Evolutionary conservation across 805 yeast genomes (phyloP), one percentile per base, ranked within the genome.

Genomic region (Starmerella stigmatis): DNA sequence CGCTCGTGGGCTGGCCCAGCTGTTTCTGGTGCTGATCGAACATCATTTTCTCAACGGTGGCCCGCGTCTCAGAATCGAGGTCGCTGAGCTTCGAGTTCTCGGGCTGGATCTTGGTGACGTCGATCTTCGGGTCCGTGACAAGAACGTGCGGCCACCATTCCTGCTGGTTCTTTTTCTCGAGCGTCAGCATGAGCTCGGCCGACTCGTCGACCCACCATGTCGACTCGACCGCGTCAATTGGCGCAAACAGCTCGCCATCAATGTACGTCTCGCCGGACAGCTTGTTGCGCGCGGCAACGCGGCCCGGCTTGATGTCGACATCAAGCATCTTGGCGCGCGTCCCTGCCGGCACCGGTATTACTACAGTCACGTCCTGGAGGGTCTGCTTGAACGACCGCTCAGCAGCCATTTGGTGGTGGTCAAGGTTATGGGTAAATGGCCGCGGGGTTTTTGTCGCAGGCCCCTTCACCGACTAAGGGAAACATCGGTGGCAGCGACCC

Each of bases 81-180:
- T 69, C 73, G 41, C 64, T 55, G 33, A 69, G 55, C 33, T 60
- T 59, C 12, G 67, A 55, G 42, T 59, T 59, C 51, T 69, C 73
- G 4, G 73, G 73, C 57, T 59, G 60, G 35, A 69, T 58, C 47
- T 63, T 57, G 20, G 62, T 52, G 21, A 65, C 64, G 49, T 69
- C 72, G 42, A 68, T 66, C 50, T 65, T 63, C 30, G 71, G 70
- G 35, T 68, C 72, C 3, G 60, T 33, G 4, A 56, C 58, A 4
- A 69, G 63, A 9, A 70, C 70, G 47, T 64, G 70, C 16, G 73
- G 72, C 73, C 73, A 69, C 73, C 73, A 70, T 43, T 68, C 68
- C 42, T 56, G 55, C 38, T 59, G 51, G 51, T 60, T 63, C 30
- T 29, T 41, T 51, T 69, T 69, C 28, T 66, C 69, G 15, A 69